Evolutionary conservation across 2,329 filamentous ascomycete genomes (phyloP), one percentile per base, ranked within the genome.

Genomic region (Pseudogymnoascus sp.): DNA sequence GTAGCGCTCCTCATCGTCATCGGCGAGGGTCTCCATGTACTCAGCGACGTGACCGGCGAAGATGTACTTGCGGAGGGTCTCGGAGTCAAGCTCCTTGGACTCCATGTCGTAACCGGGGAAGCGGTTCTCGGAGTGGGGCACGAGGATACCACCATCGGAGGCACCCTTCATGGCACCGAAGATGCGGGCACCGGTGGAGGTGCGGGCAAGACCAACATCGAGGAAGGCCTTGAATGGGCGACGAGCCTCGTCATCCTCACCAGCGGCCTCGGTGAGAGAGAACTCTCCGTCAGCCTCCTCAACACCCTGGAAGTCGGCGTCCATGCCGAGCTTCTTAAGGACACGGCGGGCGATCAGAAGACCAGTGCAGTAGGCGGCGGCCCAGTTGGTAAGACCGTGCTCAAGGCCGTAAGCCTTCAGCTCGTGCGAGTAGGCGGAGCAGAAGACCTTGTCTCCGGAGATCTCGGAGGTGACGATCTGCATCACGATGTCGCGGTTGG

Each of bases 101-200:
- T 99, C 94, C 33, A 96, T 90, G 78, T 99, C 94, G 88, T 83
- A 99, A 74, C 94, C 94, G 74, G 94, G 94, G 91, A 99, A 99
- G 74, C 94, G 93, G 87, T 94, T 97, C 87, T 97, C 92, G 73
- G 91, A 96, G 90, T 99, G 94, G 73, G 94, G 94, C 72, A 99
- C 82, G 79, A 92, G 86, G 80, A 99, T 90, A 79, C 94, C 94
- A 80, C 94, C 94, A 80, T 99, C 94, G 55, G 92, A 97, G 74
- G 92, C 93, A 84, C 94, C 94, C 90, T 99, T 99, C 90, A 99
- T 92, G 81, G 93, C 94, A 81, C 91, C 94, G 78, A 99, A 99
- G 83, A 99, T 87, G 83, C 94, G 92, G 79, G 93, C 92, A 87
- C 94, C 94, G 71, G 94, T 99, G 69, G 92, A 97, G 76, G 94